Conservation (phyloP, 345 rosid species). For the Rhodamnia argentea region DNA sequence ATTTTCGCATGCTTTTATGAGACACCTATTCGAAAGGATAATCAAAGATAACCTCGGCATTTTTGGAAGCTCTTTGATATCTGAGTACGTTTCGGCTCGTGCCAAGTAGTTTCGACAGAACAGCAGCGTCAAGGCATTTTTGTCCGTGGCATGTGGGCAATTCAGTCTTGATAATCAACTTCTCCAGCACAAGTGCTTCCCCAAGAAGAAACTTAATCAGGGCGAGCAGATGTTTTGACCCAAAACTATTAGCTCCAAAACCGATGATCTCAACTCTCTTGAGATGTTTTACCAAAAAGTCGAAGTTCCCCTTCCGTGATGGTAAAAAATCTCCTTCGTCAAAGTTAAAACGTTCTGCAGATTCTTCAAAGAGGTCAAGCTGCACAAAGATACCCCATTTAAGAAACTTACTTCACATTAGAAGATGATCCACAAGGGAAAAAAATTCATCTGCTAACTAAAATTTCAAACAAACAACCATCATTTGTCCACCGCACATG, state of each 20-base stretch:
- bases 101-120: background rate
- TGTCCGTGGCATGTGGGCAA: too few relatives aligned
- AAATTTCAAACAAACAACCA: too few relatives aligned
- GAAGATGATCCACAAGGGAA: too few relatives aligned
- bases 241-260: background rate
- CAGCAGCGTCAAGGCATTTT: background rate
- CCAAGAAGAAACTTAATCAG: background rate
- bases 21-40: background rate
- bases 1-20: too few relatives aligned
- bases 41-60: background rate
- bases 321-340: too few relatives aligned
- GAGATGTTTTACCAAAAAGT: background rate
- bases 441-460: too few relatives aligned
- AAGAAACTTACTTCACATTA: too few relatives aligned
- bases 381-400: too few relatives aligned
- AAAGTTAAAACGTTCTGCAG: too few relatives aligned
- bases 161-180: background rate
- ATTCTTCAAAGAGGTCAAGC: too few relatives aligned
- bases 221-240: background rate
- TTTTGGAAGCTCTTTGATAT: background rate
- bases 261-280: background rate
- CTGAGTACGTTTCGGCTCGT: background rate
- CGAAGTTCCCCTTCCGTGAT: background rate
- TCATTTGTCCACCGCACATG: too few relatives aligned
- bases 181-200: background rate